Conservation (phyloP, 441 rosid genomes). For the Euphorbia celastroides region DNA sequence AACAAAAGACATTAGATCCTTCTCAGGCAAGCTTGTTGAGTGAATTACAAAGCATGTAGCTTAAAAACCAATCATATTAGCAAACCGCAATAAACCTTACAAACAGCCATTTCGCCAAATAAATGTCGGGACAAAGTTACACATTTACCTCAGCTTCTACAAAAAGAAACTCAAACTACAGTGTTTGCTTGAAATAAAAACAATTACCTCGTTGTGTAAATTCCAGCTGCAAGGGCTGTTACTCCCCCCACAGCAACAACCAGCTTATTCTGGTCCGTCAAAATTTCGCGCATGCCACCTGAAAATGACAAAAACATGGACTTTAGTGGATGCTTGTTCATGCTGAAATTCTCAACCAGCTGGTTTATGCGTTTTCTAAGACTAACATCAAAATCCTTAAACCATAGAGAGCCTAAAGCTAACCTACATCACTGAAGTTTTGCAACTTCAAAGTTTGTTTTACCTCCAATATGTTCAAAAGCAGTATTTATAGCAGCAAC, state of each 20-base stretch:
- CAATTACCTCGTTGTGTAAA: slow-evolving; percentile 88
- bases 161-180: not conserved
- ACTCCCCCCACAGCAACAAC: slow-evolving; percentile 90
- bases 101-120: not conserved
- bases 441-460: slow-evolving; percentile 8
- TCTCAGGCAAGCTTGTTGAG: not conserved
- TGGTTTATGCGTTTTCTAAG: not conserved
- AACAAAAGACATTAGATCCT: not conserved
- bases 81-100: not conserved
- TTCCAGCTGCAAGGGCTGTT: slow-evolving; percentile 97
- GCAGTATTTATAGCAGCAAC: slow-evolving; percentile 94
- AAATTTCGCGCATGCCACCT: slow-evolving; percentile 89
- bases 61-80: not conserved
- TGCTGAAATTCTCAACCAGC: slow-evolving; percentile 11
- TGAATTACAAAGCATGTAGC: not conserved
- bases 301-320: slow-evolving; percentile 19
- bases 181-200: not conserved
- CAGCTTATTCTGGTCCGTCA: slow-evolving; percentile 90
- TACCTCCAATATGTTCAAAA: slow-evolving; percentile 96
- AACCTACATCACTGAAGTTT: not conserved
- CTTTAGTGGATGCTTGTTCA: slow-evolving; percentile 11
- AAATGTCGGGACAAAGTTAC: not conserved
- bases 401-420: not conserved
- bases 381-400: not conserved
- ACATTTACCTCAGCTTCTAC: not conserved